Evolutionary conservation across 2,329 filamentous ascomycete genomes (phyloP).

Genomic region (Fusarium albidum): DNA sequence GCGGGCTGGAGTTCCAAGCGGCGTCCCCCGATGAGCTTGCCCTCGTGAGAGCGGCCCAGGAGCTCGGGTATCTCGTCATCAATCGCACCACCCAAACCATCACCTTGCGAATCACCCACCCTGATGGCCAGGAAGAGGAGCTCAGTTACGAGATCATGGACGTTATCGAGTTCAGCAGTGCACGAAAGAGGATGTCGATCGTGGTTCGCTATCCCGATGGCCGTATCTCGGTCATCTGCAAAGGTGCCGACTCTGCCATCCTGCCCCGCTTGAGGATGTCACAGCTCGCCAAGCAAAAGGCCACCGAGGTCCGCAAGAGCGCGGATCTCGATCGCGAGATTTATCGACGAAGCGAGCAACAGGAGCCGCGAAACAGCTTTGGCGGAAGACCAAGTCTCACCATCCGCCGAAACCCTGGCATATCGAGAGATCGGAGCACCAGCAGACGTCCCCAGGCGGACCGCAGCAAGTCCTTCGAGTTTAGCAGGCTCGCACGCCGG

Average conservation of each 20-base stretch:
- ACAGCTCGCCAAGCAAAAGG: conserved; percentile 78
- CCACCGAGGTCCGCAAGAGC: conserved; percentile 69
- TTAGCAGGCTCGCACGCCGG: conserved; percentile 48
- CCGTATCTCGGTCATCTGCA: conserved; percentile 84
- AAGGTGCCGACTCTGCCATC: conserved; percentile 87
- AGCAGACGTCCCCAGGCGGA: conserved; percentile 41
- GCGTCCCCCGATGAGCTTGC: conserved; percentile 91
- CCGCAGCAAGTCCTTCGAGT: conserved; percentile 57
- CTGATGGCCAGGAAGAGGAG: conserved; percentile 51
- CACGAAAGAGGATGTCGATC: conserved; percentile 90
- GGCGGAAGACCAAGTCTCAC: conserved; percentile 62
- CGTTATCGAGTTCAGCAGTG: conserved; percentile 89
- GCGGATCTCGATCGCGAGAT: conserved; percentile 66
- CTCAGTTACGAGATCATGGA: conserved; percentile 83
- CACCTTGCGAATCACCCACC: conserved; percentile 55
- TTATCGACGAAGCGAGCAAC: conserved; percentile 63
- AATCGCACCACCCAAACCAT: conserved; percentile 78
- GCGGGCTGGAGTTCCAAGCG: conserved; percentile 81
- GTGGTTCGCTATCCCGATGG: conserved; percentile 86
- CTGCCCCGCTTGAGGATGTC: conserved; percentile 80
- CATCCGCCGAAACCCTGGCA: conserved; percentile 54
- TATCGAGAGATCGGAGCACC: conserved; percentile 39
- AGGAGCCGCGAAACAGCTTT: conserved; percentile 63
- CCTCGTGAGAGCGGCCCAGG: conserved; percentile 82
- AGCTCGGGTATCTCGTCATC: conserved; percentile 81